Evolutionary conservation across 192 early-diverging fungal species (phyloP), one percentile per base, ranked within the genome.

Genomic region (Phycomyces nitens): DNA sequence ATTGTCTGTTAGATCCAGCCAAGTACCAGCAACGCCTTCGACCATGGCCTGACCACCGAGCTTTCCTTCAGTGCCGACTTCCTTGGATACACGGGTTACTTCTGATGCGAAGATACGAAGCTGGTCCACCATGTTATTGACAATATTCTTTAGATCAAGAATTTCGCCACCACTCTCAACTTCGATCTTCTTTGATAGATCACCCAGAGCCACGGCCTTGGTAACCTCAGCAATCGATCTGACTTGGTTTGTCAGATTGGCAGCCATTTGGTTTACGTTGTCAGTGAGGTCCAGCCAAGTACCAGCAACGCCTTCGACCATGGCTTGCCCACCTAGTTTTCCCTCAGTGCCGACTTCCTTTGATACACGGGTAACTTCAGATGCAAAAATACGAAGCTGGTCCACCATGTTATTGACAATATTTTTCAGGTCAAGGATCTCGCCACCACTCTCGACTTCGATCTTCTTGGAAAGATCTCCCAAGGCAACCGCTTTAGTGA

Each of bases 321-420:
- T 61, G 11, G 82, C 85, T 55, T 84, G 82, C 6, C 82, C 85
- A 18, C 85, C 85, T 3, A 86, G 59, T 11, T 58, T 71, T 14
- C 85, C 85, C 11, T 83, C 77, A 0, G 85, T 86, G 3, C 85
- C 85, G 40, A 86, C 85, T 66, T 86, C 85, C 26, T 69, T 65
- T 18, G 84, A 80, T 0, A 89, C 85, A 58, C 88, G 82, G 0
- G 85, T 81, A 23, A 89, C 88, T 70, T 88, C 82, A 10, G 76
- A 58, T 26, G 42, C 76, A 69, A 64, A 77, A 39, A 34, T 71
- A 29, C 73, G 70, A 12, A 86, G 78, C 61, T 85, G 79, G 51
- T 84, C 81, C 16, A 92, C 88, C 89, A 94, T 94, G 53, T 88
- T 81, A 75, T 94, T 91, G 66, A 94, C 89, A 75, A 86, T 86